Conservation (phyloP, 129 eudicot genomes). For the Flaveria bidentis region DNA sequence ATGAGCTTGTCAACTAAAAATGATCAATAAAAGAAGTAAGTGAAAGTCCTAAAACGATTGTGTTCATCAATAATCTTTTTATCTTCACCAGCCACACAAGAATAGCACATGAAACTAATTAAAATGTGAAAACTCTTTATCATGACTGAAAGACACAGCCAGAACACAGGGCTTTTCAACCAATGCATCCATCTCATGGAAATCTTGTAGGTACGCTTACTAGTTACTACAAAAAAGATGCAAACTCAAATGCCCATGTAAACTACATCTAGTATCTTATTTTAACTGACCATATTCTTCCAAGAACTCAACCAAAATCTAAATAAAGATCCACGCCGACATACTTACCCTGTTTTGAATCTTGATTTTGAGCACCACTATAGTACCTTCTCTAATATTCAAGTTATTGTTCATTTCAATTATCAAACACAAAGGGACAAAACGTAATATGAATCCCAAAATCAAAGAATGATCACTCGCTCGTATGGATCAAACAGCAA, state of each 20-base stretch:
- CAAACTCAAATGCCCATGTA: slow-evolving; percentile 16
- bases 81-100: slow-evolving; percentile 11
- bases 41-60: slow-evolving; percentile 15
- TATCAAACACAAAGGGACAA: not conserved
- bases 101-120: not conserved
- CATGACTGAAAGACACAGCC: slow-evolving; percentile 11
- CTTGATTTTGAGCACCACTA: not conserved
- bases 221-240: not conserved
- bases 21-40: slow-evolving; percentile 4
- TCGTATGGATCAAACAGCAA: slow-evolving; percentile 6
- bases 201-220: not conserved
- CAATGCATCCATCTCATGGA: not conserved
- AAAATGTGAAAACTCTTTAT: not conserved
- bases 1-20: not conserved
- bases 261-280: slow-evolving; percentile 8
- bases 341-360: slow-evolving; percentile 9
- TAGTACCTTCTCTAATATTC: not conserved
- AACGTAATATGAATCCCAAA: not conserved
- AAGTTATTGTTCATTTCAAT: not conserved
- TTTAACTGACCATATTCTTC: not conserved
- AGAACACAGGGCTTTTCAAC: not conserved
- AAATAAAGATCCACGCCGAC: not conserved
- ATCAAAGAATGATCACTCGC: slow-evolving; percentile 1
- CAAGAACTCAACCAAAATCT: not conserved
- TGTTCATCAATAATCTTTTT: slow-evolving; percentile 9